These are phyloP conservation scores for Phytophthora brassicae DNA, from an alignment of 352 stramenopile species.

Conservation along the genomic window DNA sequence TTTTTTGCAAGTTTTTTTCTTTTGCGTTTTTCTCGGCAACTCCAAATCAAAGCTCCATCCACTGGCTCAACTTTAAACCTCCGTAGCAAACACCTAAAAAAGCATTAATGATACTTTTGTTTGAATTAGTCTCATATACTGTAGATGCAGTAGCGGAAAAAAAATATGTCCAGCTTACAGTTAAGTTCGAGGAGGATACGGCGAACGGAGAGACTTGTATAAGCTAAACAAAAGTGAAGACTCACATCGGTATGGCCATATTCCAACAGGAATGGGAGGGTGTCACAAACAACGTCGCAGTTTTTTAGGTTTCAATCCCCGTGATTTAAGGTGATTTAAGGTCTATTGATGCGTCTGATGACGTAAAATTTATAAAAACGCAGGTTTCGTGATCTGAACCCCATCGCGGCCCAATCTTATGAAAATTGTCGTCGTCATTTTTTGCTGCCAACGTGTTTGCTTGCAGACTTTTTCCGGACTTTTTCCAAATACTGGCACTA, in stretches of 20 bases:
- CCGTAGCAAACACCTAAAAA: too few species aligned
- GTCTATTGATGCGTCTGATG: neutral
- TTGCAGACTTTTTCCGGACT: too few species aligned
- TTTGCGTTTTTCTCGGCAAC: too few species aligned
- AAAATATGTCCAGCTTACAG: too few species aligned
- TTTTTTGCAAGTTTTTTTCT: too few species aligned
- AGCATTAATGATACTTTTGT: too few species aligned
- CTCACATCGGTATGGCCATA: slow-evolving; percentile 14
- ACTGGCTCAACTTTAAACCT: too few species aligned
- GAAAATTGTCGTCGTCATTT: slow-evolving; percentile 27
- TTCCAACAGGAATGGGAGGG: slow-evolving; percentile 13
- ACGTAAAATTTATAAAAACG: slow-evolving; percentile 7
- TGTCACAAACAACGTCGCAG: neutral
- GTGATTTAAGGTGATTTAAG: slow-evolving; percentile 5
- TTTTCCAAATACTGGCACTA: too few species aligned
- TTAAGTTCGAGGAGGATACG: too few species aligned
- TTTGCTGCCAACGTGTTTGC: slow-evolving; percentile 14
- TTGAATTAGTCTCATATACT: too few species aligned
- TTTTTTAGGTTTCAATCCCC: neutral
- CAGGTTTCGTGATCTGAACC: slow-evolving; percentile 6
- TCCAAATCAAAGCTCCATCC: too few species aligned
- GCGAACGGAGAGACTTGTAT: slow-evolving; percentile 20
- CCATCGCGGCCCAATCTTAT: slow-evolving; percentile 10
- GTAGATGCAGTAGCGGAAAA: too few species aligned
- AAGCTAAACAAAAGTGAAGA: neutral